Percentiles rank a stretch among this genome's conserved stretches.
phyloP scores from a whole-genome alignment of 1,284 basidiomycete species.

The Coniferiporia sulphurascens region DNA sequence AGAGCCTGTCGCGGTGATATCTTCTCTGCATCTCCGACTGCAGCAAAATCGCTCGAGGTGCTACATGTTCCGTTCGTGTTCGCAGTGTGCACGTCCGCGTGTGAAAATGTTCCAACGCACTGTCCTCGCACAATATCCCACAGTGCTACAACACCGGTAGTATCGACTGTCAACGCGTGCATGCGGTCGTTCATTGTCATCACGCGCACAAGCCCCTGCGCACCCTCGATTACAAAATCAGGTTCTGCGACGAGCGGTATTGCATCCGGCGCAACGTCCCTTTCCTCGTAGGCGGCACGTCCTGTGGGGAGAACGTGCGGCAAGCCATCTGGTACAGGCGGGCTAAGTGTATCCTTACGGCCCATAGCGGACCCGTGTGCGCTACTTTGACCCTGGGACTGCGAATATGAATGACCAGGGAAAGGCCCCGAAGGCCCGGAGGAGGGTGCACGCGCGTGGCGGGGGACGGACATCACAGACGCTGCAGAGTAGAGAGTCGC shows the following conservation, averaged over 20 bases:
- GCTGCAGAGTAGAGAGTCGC: constrained; percentile 82
- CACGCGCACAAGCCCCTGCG: constrained; percentile 80
- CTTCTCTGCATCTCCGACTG: constrained; percentile 29
- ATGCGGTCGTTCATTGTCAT: constrained; percentile 86
- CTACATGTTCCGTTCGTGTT: constrained; percentile 23
- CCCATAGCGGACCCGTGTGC: background rate
- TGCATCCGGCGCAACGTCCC: constrained; percentile 83
- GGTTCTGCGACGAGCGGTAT: constrained; percentile 56
- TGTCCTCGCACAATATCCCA: constrained; percentile 86
- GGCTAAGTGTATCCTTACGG: constrained; percentile 36
- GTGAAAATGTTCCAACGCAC: constrained; percentile 71
- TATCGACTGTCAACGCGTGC: constrained; percentile 90
- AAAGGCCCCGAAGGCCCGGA: constrained; percentile 15
- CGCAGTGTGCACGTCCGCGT: constrained; percentile 60
- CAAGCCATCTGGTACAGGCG: constrained; percentile 18
- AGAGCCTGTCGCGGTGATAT: constrained; percentile 76
- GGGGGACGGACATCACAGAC: constrained; percentile 67
- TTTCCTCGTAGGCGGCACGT: constrained; percentile 61
- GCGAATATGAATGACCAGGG: constrained; percentile 8
- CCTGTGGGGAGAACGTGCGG: constrained; percentile 30
- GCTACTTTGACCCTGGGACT: constrained; percentile 28
- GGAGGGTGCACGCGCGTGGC: constrained; percentile 29
- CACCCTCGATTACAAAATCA: constrained; percentile 72
- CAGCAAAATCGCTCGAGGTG: constrained; percentile 30
- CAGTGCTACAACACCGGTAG: constrained; percentile 77